phyloP scores from a whole-genome alignment of 106 monocot genomes.

The Triglochin maritima region DNA sequence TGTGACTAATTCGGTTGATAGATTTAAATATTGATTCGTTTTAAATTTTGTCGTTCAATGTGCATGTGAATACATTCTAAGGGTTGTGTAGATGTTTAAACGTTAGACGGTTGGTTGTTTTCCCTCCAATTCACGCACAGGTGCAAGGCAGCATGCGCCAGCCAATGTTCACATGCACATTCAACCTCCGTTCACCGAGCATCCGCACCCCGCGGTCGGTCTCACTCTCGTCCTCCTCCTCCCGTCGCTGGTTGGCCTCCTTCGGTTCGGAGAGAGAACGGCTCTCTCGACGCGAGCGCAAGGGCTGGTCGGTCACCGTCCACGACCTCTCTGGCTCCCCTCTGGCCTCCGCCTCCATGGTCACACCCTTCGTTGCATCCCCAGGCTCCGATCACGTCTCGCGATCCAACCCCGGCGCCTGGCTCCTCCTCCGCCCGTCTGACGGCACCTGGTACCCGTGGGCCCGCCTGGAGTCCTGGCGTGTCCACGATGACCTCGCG shows the following conservation, averaged over 20 bases:
- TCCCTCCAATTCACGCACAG: background rate
- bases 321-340: constrained; percentile 90
- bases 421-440: constrained; percentile 75
- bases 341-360: constrained; percentile 83
- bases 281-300: constrained; percentile 36
- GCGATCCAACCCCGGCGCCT: constrained; percentile 83
- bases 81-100: too few relatives aligned
- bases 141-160: constrained; percentile 38
- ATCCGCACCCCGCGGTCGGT: constrained; percentile 32
- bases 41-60: too few relatives aligned
- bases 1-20: too few relatives aligned
- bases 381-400: constrained; percentile 71
- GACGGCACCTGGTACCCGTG: constrained; percentile 88
- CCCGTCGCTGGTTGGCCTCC: constrained; percentile 28
- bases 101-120: too few relatives aligned
- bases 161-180: constrained; percentile 84
- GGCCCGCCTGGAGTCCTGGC: constrained; percentile 88
- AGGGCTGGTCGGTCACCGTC: constrained; percentile 79
- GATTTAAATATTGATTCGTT: too few relatives aligned
- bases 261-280: constrained; percentile 53
- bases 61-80: too few relatives aligned
- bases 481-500: constrained; percentile 61
- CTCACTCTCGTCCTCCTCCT: constrained; percentile 7
- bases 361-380: constrained; percentile 84
- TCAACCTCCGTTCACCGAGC: constrained; percentile 34